A percentile compares a stretch with the other conserved stretches of the same genome.
Conservation (phyloP, 2,329 filamentous ascomycete genomes). For the Emmonsiellopsis sp. region DNA sequence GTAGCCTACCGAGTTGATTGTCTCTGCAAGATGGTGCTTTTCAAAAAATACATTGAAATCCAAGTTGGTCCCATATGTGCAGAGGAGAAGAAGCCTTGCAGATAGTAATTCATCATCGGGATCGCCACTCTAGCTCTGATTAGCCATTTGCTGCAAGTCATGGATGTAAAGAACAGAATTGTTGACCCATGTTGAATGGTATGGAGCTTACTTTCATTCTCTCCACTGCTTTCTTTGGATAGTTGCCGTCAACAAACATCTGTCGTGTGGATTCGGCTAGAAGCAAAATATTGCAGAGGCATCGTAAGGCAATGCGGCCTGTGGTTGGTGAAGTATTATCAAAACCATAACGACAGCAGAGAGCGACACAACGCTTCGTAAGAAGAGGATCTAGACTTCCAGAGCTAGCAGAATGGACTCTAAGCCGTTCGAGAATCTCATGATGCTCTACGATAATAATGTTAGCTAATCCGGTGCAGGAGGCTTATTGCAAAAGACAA, state of each 20-base stretch:
- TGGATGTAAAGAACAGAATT: too few species aligned
- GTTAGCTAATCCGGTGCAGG: not conserved
- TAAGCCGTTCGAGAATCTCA: not conserved
- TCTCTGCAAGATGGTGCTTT: too few species aligned
- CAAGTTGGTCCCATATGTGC: too few species aligned
- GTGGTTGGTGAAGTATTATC: conserved; percentile 33
- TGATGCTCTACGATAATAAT: not conserved
- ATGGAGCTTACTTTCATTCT: conserved; percentile 48
- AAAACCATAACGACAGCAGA: not conserved
- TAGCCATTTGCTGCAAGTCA: too few species aligned
- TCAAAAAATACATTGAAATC: too few species aligned
- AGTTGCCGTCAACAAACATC: conserved; percentile 60
- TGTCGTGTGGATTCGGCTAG: conserved; percentile 59
- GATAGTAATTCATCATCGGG: too few species aligned
- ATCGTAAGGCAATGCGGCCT: conserved; percentile 66
- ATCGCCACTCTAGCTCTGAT: too few species aligned
- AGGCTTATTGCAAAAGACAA: not conserved
- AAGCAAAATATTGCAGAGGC: conserved; percentile 73
- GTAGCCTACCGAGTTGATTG: too few species aligned
- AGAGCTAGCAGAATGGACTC: not conserved
- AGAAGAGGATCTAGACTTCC: not conserved
- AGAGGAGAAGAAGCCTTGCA: too few species aligned
- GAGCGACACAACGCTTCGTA: not conserved
- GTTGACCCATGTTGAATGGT: not conserved
- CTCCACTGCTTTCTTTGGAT: conserved; percentile 56